Evolutionary conservation across 352 stramenopile species (phyloP), one percentile per base, ranked within the genome.

Genomic region (Phytophthora hybrid): DNA sequence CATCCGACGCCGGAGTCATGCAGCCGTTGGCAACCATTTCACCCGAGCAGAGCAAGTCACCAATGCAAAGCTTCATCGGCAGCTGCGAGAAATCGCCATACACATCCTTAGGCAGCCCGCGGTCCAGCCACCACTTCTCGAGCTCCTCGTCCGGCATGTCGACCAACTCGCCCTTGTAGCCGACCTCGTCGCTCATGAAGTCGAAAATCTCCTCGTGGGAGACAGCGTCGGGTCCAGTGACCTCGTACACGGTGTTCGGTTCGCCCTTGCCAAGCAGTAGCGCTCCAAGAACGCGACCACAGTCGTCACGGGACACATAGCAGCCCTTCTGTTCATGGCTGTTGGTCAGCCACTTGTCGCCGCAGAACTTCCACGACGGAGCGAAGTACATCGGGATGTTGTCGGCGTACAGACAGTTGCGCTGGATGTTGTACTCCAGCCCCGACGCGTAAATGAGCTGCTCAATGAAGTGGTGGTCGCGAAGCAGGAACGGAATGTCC

Each of bases 401-500:
- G 54, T 77, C 71, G 3, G 65, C 41, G 59, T 77, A 77, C 53
- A 77, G 21, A 16, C 59, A 77, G 29, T 77, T 77, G 52, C 71
- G 66, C 26, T 77, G 71, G 47, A 77, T 77, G 47, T 74, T 77
- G 59, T 74, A 77, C 53, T 77, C 59, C 44, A 77, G 46, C 11
- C 71, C 71, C 3, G 65, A 74, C 10, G 51, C 59, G 53, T 74
- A 74, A 13, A 74, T 51, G 8, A 70, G 19, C 29, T 77, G 58
- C 65, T 77, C 71, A 29, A 77, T 66, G 59, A 56, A 77, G 65
- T 77, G 71, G 71, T 74, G 71, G 29, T 77, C 65, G 10, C 65
- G 71, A 3, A 66, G 65, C 1, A 77, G 47, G 14, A 62, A 77
- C 18, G 71, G 71, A 19, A 77, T 74, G 9, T 74, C 71, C 44